These are phyloP conservation scores for Lactarius tabidus DNA, from an alignment of 768 basidiomycete species.

Conservation along the genomic window DNA sequence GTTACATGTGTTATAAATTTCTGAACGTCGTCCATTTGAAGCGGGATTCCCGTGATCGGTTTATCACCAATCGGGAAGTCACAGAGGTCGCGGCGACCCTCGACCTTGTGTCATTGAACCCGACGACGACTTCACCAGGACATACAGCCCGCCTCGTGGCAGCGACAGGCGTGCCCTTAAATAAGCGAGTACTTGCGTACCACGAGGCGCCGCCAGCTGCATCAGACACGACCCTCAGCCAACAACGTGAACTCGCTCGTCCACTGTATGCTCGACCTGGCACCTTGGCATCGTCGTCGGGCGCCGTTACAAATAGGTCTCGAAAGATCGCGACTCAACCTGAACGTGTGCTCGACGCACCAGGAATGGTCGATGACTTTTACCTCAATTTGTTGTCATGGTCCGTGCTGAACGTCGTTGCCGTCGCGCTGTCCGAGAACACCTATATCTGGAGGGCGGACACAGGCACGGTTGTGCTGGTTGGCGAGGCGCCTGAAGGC, in stretches of 20 bases:
- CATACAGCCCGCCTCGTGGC: constrained; percentile 76
- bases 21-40: constrained; percentile 26
- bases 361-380: constrained; percentile 91
- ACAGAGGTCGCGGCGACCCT: constrained; percentile 59
- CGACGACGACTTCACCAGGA: constrained; percentile 59
- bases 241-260: constrained; percentile 72
- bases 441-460: constrained; percentile 96
- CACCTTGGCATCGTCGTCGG: constrained; percentile 58
- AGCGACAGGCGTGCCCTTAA: constrained; percentile 71
- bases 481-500: constrained; percentile 72
- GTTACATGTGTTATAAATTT: not conserved
- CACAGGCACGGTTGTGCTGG: constrained; percentile 73
- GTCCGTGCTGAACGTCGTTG: constrained; percentile 82
- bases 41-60: constrained; percentile 60
- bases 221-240: constrained; percentile 67
- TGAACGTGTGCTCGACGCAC: constrained; percentile 93
- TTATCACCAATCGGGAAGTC: constrained; percentile 60
- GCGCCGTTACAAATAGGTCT: constrained; percentile 61
- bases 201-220: constrained; percentile 83
- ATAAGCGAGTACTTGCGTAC: constrained; percentile 82
- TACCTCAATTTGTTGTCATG: constrained; percentile 93
- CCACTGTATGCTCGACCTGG: constrained; percentile 72
- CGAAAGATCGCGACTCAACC: constrained; percentile 84
- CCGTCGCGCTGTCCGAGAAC: constrained; percentile 80
- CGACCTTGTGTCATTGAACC: constrained; percentile 56